Base-by-base conservation (phyloP, 1,139 yeast genomes). In the Debaryomyces coudertii region DNA sequence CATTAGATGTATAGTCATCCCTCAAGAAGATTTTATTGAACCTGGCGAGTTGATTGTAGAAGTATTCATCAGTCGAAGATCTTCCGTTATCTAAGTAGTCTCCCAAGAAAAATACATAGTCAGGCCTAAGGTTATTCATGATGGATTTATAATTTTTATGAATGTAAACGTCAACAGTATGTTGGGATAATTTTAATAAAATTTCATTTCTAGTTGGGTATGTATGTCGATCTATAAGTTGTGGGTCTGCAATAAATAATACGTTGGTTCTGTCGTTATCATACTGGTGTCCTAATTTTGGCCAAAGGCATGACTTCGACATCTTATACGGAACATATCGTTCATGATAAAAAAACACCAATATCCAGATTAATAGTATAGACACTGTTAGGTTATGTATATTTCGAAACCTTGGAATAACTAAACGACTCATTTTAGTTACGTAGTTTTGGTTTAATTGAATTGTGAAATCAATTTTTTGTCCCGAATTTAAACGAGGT, bases 81-180 rank as follows among this genome's bases (percentile, higher is more conserved):
- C 85, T 61, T 4, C 81, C 85, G 53, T 79, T 79, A 53, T 80
- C 85, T 46, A 79, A 58, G 47, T 74, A 68, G 55, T 80, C 85
- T 4, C 85, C 85, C 46, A 80, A 58, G 55, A 79, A 79, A 37
- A 78, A 61, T 23, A 78, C 63, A 39, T 72, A 67, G 43, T 77
- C 70, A 1, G 85, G 83, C 29, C 61, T 52, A 40, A 79, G 60
- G 18, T 61, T 61, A 2, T 55, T 48, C 38, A 74, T 57, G 27
- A 79, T 48, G 1, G 73, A 61, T 44, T 65, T 60, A 55, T 76
- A 80, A 58, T 79, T 79, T 46, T 73, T 71, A 53, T 71, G 68
- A 33, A 80, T 49, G 50, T 80, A 79, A 22, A 66, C 60, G 50
- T 80, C 84, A 6, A 71, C 81, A 0, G 83, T 76, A 51, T 76